Evolutionary conservation across 1,284 basidiomycete genomes (phyloP), one percentile per base, ranked within the genome.

Genomic region (Bjerkandera adusta): DNA sequence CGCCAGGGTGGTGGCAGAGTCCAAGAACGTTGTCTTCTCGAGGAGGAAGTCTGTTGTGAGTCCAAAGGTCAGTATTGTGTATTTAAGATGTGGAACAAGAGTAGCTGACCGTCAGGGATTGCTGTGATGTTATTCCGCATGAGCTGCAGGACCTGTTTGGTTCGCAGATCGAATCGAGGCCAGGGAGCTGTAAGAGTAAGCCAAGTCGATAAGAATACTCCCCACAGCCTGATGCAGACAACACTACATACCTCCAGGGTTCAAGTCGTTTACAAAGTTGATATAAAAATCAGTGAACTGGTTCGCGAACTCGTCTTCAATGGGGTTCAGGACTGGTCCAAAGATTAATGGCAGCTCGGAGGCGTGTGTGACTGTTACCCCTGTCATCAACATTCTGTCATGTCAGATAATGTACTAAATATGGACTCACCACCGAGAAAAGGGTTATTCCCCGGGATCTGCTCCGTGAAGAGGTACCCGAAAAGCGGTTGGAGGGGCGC

Each of bases 381-480:
- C 10, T 33, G 4, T 40, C 15, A 27, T 4, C 5, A 29, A 15
- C 8, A 25, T 12, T 12, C 13, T n/a, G 15, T 3, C 24, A 13
- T 36, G 22, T 22, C 22, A 21, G 26, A 34, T 8, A 3, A 5
- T 26, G 36, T n/a, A 21, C 20, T n/a, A n/a, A n/a, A n/a, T n/a
- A n/a, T n/a, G n/a, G 29, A 38, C 36, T 8, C 30, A 45, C 43
- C 43, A 36, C 45, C 45, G 11, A 40, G 15, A 8, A 21, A 16
- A 7, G 27, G 36, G 27, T 46, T 35, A 12, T 46, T 40, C 15
- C 45, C 45, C 8, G 45, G 38, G 11, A 47, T 47, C 16, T 77
- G 76, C 56, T 81, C 77, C 6, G 61, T 66, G 57, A 81, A 81
- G 51, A 73, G 70, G 52, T 82, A 83, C 1, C 61, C 75, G 57